phyloP scores from a whole-genome alignment of 331 rosid genomes.

The Cydonia oblonga region DNA sequence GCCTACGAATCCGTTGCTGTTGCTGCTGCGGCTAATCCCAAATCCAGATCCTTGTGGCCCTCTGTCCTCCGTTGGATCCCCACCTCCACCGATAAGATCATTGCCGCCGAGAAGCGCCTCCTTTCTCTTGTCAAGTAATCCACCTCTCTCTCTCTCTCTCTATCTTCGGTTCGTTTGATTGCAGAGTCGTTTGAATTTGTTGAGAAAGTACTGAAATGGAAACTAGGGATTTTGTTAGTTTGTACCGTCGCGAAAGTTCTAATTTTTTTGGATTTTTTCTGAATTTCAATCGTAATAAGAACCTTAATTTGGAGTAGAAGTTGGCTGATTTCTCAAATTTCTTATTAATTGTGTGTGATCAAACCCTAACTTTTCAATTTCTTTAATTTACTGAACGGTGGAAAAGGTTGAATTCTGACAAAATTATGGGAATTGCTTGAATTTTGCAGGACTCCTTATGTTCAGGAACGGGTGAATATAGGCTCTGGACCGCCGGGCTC shows the following conservation, averaged over 20 bases:
- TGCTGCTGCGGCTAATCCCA: neutral
- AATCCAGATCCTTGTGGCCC: conserved; percentile 53
- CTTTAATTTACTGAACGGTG: neutral
- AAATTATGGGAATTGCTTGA: conserved; percentile 4
- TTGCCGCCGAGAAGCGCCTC: conserved; percentile 83
- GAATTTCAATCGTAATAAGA: neutral
- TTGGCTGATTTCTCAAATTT: neutral
- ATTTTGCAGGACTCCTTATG: conserved; percentile 71
- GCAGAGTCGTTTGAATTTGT: neutral
- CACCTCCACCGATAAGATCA: conserved; percentile 68
- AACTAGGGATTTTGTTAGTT: neutral
- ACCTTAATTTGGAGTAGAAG: neutral
- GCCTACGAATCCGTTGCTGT: neutral
- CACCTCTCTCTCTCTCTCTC: neutral
- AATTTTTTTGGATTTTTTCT: neutral
- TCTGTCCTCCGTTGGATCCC: conserved; percentile 89
- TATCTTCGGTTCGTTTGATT: conserved; percentile 14
- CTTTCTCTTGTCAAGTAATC: conserved; percentile 74
- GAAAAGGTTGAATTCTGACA: neutral
- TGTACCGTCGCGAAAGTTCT: neutral
- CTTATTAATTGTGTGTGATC: neutral
- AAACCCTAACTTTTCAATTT: neutral
- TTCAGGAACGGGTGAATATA: conserved; percentile 76
- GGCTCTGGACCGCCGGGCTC: conserved; percentile 97
- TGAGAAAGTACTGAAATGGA: neutral